Conservation (phyloP, 2,329 filamentous ascomycete species). For the Falciphora oryzae region DNA sequence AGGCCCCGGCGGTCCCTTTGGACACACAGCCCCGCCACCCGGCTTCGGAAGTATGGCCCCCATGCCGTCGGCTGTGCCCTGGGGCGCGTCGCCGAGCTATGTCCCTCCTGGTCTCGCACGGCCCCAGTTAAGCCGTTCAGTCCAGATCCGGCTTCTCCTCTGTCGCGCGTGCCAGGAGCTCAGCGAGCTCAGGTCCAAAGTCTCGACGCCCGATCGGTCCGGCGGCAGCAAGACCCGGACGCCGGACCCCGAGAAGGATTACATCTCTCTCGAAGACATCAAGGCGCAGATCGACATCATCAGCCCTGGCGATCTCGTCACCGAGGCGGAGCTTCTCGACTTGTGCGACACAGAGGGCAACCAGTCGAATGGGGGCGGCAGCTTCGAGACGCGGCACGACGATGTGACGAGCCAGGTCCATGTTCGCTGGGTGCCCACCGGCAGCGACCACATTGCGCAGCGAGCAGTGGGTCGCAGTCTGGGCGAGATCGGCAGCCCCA, state of each 20-base stretch:
- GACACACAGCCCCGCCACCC: slow-evolving; percentile 4
- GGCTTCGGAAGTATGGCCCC: slow-evolving; percentile 6
- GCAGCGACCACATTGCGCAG: slow-evolving; percentile 25
- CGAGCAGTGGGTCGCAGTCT: slow-evolving; percentile 36
- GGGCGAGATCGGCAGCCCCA: slow-evolving; percentile 65
- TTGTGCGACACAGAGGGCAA: slow-evolving; percentile 92
- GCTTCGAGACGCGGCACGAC: slow-evolving; percentile 63
- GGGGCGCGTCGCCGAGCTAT: slow-evolving; percentile 13
- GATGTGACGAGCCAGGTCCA: slow-evolving; percentile 28
- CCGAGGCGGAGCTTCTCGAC: slow-evolving; percentile 65
- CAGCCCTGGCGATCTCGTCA: slow-evolving; percentile 31
- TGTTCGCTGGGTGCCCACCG: slow-evolving; percentile 50
- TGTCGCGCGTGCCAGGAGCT: slow-evolving; percentile 71
- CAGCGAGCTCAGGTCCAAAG: slow-evolving; percentile 31
- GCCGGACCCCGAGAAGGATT: slow-evolving; percentile 46
- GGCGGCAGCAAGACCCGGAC: slow-evolving; percentile 25
- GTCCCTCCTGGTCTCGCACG: slow-evolving; percentile 12
- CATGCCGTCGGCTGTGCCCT: slow-evolving; percentile 4
- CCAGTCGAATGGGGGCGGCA: slow-evolving; percentile 80
- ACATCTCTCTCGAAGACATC: slow-evolving; percentile 62
- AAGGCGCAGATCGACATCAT: slow-evolving; percentile 59
- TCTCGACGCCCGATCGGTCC: background rate
- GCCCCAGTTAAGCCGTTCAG: slow-evolving; percentile 33
- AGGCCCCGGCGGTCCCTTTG: slow-evolving; percentile 8
- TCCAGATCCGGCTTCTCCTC: slow-evolving; percentile 65